Base-by-base conservation (phyloP, 2,329 filamentous ascomycete genomes). In the Myrmaecium sp. region DNA sequence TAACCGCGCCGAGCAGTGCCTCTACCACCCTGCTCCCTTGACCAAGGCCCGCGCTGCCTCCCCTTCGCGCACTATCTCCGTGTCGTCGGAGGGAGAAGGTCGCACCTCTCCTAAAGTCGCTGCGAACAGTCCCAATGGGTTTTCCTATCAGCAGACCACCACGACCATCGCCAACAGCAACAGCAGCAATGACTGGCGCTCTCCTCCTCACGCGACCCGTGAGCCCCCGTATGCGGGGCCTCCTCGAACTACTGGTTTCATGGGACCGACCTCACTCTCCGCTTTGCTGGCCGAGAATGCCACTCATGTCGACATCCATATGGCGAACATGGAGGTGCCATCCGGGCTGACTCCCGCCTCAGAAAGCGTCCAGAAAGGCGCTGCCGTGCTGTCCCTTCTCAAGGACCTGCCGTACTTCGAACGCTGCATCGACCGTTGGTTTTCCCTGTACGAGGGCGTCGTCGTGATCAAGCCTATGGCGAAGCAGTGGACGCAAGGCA, bases 21-120 rank as follows among this genome's bases (percentile, higher is more conserved):
- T 51, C 8, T 52, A 52, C 25, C 46, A 51, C 28, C 46, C 47
- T 3, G 46, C 47, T 9, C 47, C 48, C 8, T 30, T 50, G 34
- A 48, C 47, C 3, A 25, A 21, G 4, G 3, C 21, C 14, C 14
- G 14, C 12, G 4, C 14, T 11, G 10, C 12, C 13, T 14, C 13
- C 27, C 9, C 27, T 17, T 14, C 14, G 14, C 14, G 6, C 15
- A 7, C n/a, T n/a, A n/a, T n/a, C n/a, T n/a, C n/a, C n/a, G n/a
- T n/a, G n/a, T n/a, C n/a, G n/a, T n/a, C n/a, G n/a, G n/a, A n/a
- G n/a, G n/a, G n/a, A n/a, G n/a, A n/a, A n/a, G n/a, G n/a, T n/a
- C n/a, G n/a, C n/a, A n/a, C n/a, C n/a, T n/a, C n/a, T n/a, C n/a
- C n/a, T n/a, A n/a, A n/a, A n/a, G 22, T 30, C 9, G 16, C 18